These are phyloP conservation scores for Colletotrichum paranaense DNA, from an alignment of 2,329 filamentous ascomycete genomes.

Conservation along the genomic window DNA sequence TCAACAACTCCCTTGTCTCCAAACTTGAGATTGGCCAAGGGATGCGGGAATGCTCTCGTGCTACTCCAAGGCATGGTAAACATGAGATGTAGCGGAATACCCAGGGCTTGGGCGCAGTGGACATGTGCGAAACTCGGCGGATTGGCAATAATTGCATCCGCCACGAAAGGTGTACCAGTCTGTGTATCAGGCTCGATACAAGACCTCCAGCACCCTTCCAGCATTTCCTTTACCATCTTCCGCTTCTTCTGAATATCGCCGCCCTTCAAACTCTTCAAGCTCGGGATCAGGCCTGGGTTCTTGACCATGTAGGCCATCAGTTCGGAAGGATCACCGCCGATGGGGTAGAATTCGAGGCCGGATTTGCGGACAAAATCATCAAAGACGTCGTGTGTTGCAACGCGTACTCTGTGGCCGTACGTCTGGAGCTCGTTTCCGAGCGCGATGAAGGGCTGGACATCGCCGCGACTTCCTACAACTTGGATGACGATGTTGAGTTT, in stretches of 20 bases:
- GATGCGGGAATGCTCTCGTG: conserved; percentile 79
- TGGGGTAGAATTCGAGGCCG: conserved; percentile 63
- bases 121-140: conserved; percentile 61
- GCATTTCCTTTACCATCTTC: conserved; percentile 40
- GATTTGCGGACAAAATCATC: conserved; percentile 58
- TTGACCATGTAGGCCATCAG: conserved; percentile 48
- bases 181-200: conserved; percentile 38
- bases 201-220: conserved; percentile 41
- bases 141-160: conserved; percentile 63
- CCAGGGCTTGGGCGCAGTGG: conserved; percentile 57
- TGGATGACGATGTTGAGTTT: conserved; percentile 65
- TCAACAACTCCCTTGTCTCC: conserved; percentile 58
- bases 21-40: conserved; percentile 77
- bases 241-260: conserved; percentile 43
- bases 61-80: conserved; percentile 80
- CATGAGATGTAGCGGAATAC: conserved; percentile 59
- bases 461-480: conserved; percentile 63
- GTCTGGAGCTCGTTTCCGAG: conserved; percentile 60
- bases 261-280: conserved; percentile 39
- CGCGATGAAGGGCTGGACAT: conserved; percentile 67
- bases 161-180: conserved; percentile 52
- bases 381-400: conserved; percentile 64
- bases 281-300: conserved; percentile 43
- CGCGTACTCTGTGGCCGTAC: conserved; percentile 61
- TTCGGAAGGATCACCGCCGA: conserved; percentile 64